Percentiles rank a stretch among this genome's conserved stretches.
These are phyloP conservation scores for Aspergillus nanangensis DNA, from an alignment of 495 filamentous ascomycete species.

Conservation along the genomic window DNA sequence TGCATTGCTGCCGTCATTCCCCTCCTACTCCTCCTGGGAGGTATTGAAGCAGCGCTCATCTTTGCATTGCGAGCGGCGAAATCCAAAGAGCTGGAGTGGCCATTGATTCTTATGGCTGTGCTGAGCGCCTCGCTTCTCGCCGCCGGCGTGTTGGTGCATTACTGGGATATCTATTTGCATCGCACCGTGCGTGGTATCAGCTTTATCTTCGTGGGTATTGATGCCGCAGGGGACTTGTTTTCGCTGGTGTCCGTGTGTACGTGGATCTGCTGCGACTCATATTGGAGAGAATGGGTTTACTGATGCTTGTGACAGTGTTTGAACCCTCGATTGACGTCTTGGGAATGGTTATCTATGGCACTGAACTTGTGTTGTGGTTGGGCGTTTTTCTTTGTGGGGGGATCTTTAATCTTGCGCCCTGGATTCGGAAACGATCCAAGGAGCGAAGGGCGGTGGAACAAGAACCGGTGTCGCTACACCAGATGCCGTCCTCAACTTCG, in stretches of 20 bases:
- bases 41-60: constrained; percentile 46
- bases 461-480: constrained; percentile 34
- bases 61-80: constrained; percentile 44
- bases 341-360: constrained; percentile 58
- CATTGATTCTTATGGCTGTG: constrained; percentile 55
- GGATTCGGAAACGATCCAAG: constrained; percentile 27
- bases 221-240: constrained; percentile 59
- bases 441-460: constrained; percentile 5
- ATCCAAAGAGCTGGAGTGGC: constrained; percentile 39
- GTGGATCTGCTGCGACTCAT: constrained; percentile 3
- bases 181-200: constrained; percentile 60
- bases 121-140: constrained; percentile 54
- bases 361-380: constrained; percentile 57
- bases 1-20: constrained; percentile 34
- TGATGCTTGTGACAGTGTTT: constrained; percentile 38
- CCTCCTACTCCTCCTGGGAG: constrained; percentile 42
- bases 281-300: background rate
- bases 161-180: constrained; percentile 55
- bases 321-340: constrained; percentile 49
- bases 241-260: constrained; percentile 53
- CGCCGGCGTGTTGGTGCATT: constrained; percentile 50
- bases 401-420: constrained; percentile 55
- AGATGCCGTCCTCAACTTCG: constrained; percentile 52
- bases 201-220: constrained; percentile 61
- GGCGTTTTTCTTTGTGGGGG: constrained; percentile 57